These are phyloP conservation scores for Aspergillus glaucus DNA, from an alignment of 2,329 filamentous ascomycete genomes.

Conservation along the genomic window DNA sequence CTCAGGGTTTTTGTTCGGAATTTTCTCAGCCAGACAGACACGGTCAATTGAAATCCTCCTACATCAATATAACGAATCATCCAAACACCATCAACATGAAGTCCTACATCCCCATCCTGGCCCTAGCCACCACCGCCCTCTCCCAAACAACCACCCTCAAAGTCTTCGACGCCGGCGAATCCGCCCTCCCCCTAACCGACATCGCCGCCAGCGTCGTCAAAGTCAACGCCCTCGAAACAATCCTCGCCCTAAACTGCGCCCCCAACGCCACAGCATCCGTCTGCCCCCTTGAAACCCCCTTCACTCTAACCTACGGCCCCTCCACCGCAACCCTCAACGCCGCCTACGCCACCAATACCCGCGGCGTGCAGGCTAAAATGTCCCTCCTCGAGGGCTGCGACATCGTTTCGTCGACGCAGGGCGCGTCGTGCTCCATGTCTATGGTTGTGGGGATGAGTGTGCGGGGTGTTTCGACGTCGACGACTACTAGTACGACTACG, in stretches of 20 bases:
- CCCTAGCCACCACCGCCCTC: slow-evolving; percentile 1
- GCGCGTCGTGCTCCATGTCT: slow-evolving; percentile 10
- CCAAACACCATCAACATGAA: not conserved
- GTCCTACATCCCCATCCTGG: not conserved
- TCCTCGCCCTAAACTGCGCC: slow-evolving; percentile 10
- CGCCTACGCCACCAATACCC: slow-evolving; percentile 3
- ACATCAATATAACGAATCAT: too few relatives aligned
- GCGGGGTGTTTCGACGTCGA: slow-evolving; percentile 2
- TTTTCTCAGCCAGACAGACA: too few relatives aligned
- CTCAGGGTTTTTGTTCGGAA: too few relatives aligned
- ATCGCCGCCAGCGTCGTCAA: slow-evolving; percentile 11
- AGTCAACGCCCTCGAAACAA: slow-evolving; percentile 13
- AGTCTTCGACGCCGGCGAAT: slow-evolving; percentile 7
- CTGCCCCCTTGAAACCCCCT: slow-evolving; percentile 7
- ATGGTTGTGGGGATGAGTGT: not conserved
- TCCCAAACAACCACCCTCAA: slow-evolving; percentile 7
- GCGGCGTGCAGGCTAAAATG: slow-evolving; percentile 2
- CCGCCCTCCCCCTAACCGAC: slow-evolving; percentile 1
- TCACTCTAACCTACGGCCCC: slow-evolving; percentile 15
- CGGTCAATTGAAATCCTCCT: too few relatives aligned
- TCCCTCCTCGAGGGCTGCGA: slow-evolving; percentile 11
- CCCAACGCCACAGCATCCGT: not conserved
- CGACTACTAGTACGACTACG: slow-evolving; percentile 1
- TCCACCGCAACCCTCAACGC: slow-evolving; percentile 12
- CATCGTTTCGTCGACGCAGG: slow-evolving; percentile 10